Base-by-base conservation (phyloP, 352 stramenopile genomes). In the Plasmopara viticola region DNA sequence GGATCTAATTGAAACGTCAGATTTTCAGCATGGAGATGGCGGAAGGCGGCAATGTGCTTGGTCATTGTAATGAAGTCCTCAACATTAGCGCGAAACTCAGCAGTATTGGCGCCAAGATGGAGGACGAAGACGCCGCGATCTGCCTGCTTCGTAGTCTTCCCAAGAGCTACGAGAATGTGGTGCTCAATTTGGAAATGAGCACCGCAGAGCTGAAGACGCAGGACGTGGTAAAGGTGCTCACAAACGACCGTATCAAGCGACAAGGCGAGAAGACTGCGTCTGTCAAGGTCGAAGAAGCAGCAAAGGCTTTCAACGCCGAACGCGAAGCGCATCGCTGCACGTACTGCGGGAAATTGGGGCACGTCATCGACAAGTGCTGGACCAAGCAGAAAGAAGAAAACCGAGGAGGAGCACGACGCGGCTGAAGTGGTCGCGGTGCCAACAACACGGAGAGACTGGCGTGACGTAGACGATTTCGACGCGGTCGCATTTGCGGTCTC, bases 61-160 rank as follows among this genome's bases (percentile, higher is more conserved):
- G 5, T 38, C 33, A 14, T 38, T 38, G 33, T 4, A 38, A 38
- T 4, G n/a, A 59, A 73, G n/a, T 38, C 13, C 33, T 38, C 33
- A 38, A 38, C 4, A 38, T 38, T 4, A 38, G 33, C n/a, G 38
- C 38, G 6, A 20, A 43, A 6, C 38, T 43, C 38, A 20, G 12
- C 10, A 43, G 2, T n/a, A 20, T 43, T 6, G 38, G 5, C 38
- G 38, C 38, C 38, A 43, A 43, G 38, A 43, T 29, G 38, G 38
- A 20, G 3, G 20, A 25, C 20, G 20, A 25, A 25, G 20, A 25
- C 20, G 20, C 3, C 20, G 20, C 20, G 20, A 45, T 45, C 18
- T 45, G 40, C 40, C 29, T 45, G 6, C 40, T 45, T 14, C 40
- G 40, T 7, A 45, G 5, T 45, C 40, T 45, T 1, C 40, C 40